Evolutionary conservation across 495 filamentous ascomycete species (phyloP).

Genomic region (Podospora tetraspora): DNA sequence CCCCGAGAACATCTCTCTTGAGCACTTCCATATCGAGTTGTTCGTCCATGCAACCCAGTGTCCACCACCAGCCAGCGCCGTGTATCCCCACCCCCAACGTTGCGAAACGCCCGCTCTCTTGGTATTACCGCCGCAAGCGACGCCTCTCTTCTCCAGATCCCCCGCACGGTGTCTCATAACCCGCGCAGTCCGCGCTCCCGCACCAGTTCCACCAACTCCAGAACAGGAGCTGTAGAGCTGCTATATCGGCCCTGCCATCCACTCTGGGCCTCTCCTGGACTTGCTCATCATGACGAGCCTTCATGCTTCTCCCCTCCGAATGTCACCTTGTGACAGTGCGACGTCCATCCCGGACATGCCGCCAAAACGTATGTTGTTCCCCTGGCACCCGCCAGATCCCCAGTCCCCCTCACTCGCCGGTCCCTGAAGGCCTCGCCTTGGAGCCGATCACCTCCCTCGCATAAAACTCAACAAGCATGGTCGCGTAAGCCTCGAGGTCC

Average conservation of each 20-base stretch:
- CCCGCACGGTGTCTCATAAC: background rate
- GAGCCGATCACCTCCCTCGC: constrained; percentile 71
- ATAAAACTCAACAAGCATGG: constrained; percentile 98
- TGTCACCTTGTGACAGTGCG: background rate
- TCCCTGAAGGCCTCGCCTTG: background rate
- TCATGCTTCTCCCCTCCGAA: background rate
- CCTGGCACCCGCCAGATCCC: background rate
- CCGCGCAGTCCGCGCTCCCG: background rate
- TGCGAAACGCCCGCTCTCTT: background rate
- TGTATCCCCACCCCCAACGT: background rate
- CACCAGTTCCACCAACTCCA: background rate
- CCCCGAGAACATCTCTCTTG: background rate
- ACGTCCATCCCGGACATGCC: background rate
- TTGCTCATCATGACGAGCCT: background rate
- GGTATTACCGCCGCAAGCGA: background rate
- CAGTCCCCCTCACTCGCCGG: background rate
- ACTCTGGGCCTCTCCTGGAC: background rate
- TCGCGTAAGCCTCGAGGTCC: constrained; percentile 94
- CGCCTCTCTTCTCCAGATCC: background rate
- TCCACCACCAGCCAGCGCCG: background rate
- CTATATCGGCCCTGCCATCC: background rate
- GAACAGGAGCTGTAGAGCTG: background rate
- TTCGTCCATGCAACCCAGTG: background rate
- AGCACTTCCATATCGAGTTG: background rate
- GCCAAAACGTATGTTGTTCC: background rate